Base-by-base conservation (phyloP, 169 alveolate species). In the Eimeria maxima region DNA sequence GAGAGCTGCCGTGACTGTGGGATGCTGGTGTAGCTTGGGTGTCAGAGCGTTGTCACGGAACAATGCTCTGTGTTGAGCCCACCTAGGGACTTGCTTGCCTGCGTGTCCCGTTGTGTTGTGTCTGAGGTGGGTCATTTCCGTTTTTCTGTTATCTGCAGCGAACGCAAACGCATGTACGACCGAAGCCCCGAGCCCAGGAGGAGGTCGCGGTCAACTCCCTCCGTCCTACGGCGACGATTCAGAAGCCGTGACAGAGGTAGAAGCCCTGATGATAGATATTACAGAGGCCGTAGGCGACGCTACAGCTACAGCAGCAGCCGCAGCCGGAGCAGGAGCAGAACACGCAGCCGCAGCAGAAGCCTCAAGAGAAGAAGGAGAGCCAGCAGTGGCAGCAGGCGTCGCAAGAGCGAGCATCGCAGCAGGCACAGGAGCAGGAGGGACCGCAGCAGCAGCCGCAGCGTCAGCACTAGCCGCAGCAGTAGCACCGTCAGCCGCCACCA, bases 121-220 rank as follows among this genome's bases (percentile, higher is more conserved):
- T 6, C 11, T 57, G 27, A 20, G 14, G 18, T 18, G 24, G 2
- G n/a, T 6, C 27, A 11, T 38, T 73, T 38, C 10, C 29, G 11
- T 42, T 42, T n/a, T 38, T n/a, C 22, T 84, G 55, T 53, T 63
- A 42, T 3, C 18, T 65, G 60, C 94, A 87, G 94, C 50, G 94
- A 87, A 16, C 94, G 81, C 33, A 60, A n/a, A 50, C 94, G 81
- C 44, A 2, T 20, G 16, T 60, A 33, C 18, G 94, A 60, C 27
- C 81, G 83, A 29, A 87, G 83, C 53, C 94, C 81, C 2, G 94
- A 87, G 44, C 94, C 47, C 0, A 86, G 93, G 33, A 60, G 94
- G 55, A 55, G 94, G 78, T 87, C 94, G 18, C 94, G 94, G 14
- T 87, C 94, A 24, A 87, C 94, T 2, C 94, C 94, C 5, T 87